Evolutionary conservation across 2,329 filamentous ascomycete species (phyloP), one percentile per base, ranked within the genome.

Genomic region (Basipetospora chlamydospora): DNA sequence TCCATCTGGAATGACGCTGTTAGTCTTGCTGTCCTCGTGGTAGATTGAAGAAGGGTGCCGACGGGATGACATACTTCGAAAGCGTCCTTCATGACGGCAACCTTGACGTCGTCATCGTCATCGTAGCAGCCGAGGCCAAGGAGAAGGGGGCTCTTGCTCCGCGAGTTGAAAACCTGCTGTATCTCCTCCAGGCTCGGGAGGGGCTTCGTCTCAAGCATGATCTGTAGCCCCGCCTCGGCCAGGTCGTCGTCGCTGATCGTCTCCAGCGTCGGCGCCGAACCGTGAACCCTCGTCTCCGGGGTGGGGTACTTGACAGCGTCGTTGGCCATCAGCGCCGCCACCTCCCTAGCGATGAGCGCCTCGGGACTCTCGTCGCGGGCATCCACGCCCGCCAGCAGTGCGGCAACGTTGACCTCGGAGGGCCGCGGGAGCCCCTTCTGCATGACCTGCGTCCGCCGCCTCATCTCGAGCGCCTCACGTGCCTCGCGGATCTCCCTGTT

Each of bases 361-460:
- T 80, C 66, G n/a, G 77, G 67, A 0, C 77, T 70, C 0, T 80
- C 80, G 22, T 65, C 66, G 43, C 74, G 69, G 2, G 23, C 17
- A 5, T 12, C 21, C 6, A 32, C 33, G 35, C 18, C 26, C 12
- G 16, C 29, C 22, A 86, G 52, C 44, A 96, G 60, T 1, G 66
- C 65, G 35, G 77, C 63, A 16, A 90, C 57, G 53, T 96, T 79
- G 11, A 96, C 65, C 2, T 68, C 59, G 2, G 68, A 66, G 2
- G 90, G 86, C 30, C 88, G 72, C 6, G 90, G 90, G 10, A 98
- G 63, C 4, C 72, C 73, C 46, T 71, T 77, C 58, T 96, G 88
- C 56, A 95, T 77, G n/a, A 93, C 87, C 50, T 93, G 86, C 2
- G 83, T 92, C 48, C 90, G 78, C 35, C 87, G 71, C 53, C 74